A percentile compares a stretch with the other conserved stretches of the same genome.
Conservation (phyloP, 768 basidiomycete genomes). For the Panaeolus papilionaceus region DNA sequence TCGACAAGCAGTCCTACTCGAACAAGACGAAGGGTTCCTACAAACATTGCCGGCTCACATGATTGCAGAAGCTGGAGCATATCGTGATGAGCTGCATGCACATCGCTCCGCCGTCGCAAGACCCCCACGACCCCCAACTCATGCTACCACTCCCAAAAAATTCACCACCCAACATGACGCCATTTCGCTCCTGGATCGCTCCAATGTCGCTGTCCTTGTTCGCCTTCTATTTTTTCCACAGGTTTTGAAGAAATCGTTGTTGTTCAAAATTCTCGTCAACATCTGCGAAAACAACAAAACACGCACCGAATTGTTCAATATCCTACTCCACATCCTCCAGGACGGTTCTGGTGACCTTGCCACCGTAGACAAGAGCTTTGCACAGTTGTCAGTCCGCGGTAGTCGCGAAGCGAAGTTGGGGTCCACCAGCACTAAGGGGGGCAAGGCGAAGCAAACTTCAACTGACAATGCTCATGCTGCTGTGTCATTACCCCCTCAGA, state of each 20-base stretch:
- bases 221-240: conserved; percentile 97
- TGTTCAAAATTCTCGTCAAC: conserved; percentile 92
- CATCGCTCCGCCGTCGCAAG: conserved; percentile 39
- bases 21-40: conserved; percentile 86
- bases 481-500: conserved; percentile 58
- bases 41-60: conserved; percentile 84
- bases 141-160: conserved; percentile 49
- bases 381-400: conserved; percentile 81
- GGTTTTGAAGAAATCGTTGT: conserved; percentile 79
- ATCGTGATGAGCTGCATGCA: conserved; percentile 59
- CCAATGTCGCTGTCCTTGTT: conserved; percentile 86
- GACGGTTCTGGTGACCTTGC: conserved; percentile 94
- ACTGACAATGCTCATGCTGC: conserved; percentile 58
- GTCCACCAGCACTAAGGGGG: conserved; percentile 60
- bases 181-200: conserved; percentile 90
- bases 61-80: conserved; percentile 81
- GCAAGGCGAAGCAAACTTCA: conserved; percentile 63
- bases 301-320: conserved; percentile 90
- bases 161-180: conserved; percentile 75
- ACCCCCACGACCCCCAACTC: conserved; percentile 34
- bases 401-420: conserved; percentile 49
- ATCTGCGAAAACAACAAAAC: conserved; percentile 95
- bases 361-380: conserved; percentile 91
- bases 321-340: conserved; percentile 92
- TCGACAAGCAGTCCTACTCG: conserved; percentile 89